phyloP scores from a whole-genome alignment of 2,329 filamentous ascomycete genomes.

The Curvularia verruculosa region DNA sequence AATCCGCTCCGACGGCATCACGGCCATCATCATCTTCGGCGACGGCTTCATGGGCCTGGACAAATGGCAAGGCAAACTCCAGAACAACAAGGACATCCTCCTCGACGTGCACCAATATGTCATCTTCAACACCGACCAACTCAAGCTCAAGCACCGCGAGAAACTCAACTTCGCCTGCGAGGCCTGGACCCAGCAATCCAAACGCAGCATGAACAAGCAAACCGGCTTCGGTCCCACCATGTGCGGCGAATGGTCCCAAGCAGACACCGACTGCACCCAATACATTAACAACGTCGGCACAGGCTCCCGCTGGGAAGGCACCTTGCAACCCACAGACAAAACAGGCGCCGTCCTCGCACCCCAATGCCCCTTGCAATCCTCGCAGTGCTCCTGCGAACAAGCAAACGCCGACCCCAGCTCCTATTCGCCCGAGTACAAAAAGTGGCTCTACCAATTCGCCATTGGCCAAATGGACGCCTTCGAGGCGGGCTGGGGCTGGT shows the following conservation, averaged over 20 bases:
- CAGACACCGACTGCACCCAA: slow-evolving; percentile 90
- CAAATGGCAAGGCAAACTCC: slow-evolving; percentile 88
- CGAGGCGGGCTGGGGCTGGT: slow-evolving; percentile 94
- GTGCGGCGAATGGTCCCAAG: slow-evolving; percentile 96
- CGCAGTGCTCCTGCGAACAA: slow-evolving; percentile 71
- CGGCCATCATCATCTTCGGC: slow-evolving; percentile 78
- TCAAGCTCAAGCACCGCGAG: slow-evolving; percentile 77
- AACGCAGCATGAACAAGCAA: slow-evolving; percentile 70
- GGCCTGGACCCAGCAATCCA: slow-evolving; percentile 82
- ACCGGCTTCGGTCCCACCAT: slow-evolving; percentile 92
- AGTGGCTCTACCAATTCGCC: slow-evolving; percentile 86
- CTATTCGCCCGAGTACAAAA: slow-evolving; percentile 78
- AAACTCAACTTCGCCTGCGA: slow-evolving; percentile 88
- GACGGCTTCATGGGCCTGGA: slow-evolving; percentile 92
- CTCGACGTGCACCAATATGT: slow-evolving; percentile 99
- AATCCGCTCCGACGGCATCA: slow-evolving; percentile 77
- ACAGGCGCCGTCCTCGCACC: slow-evolving; percentile 69
- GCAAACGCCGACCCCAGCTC: slow-evolving; percentile 75
- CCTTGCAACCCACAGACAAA: slow-evolving; percentile 70
- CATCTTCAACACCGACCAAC: slow-evolving; percentile 92
- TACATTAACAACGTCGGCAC: slow-evolving; percentile 88
- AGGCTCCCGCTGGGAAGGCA: slow-evolving; percentile 92
- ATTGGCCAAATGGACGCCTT: slow-evolving; percentile 96
- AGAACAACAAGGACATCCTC: slow-evolving; percentile 72
- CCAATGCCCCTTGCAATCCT: slow-evolving; percentile 70